Conservation (phyloP, 257 asterid genomes). For the Solanum lycopersicoides region DNA sequence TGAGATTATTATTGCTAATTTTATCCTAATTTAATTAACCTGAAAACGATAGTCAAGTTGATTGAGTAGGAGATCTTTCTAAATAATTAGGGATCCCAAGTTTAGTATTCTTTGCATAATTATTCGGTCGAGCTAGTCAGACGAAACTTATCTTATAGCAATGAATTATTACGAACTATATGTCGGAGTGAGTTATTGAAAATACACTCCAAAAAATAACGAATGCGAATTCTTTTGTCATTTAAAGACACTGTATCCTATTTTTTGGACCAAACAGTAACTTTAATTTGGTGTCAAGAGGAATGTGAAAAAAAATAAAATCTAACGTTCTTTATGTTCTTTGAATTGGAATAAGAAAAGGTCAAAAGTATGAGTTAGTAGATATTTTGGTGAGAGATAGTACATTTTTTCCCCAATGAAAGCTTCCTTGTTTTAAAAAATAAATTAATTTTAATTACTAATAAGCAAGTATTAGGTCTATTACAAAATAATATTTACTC, state of each 20-base stretch:
- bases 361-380: neutral
- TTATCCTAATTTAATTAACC: neutral
- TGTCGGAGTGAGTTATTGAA: too few relatives aligned
- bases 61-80: neutral
- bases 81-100: neutral
- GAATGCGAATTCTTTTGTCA: neutral
- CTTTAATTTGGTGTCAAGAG: neutral
- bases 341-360: neutral
- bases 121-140: neutral
- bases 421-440: neutral
- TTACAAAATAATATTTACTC: neutral
- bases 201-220: too few relatives aligned
- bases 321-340: neutral
- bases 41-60: neutral
- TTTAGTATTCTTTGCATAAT: too few relatives aligned
- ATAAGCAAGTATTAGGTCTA: neutral
- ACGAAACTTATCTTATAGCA: fast-evolving
- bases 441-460: too few relatives aligned
- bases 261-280: neutral
- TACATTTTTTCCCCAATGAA: neutral
- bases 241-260: neutral
- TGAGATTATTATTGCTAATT: neutral
- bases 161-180: too few relatives aligned
- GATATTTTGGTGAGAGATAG: neutral
- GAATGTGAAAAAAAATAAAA: neutral